Base-by-base conservation (phyloP, 2,329 filamentous ascomycete genomes). In the Calonectria pseudoreteaudii region DNA sequence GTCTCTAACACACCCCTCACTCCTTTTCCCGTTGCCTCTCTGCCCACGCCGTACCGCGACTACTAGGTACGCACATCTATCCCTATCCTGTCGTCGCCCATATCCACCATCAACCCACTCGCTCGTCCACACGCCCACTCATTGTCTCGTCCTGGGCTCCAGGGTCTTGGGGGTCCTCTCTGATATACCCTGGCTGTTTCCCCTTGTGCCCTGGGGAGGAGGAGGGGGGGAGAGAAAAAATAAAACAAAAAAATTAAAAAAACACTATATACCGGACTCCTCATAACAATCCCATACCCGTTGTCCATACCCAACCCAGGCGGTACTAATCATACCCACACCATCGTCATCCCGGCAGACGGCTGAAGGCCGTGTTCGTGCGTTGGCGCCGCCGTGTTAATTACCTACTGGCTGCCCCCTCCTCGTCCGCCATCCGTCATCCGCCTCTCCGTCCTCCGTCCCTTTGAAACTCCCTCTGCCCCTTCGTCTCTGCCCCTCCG, bases 401-500 rank as follows among this genome's bases (percentile, higher is more conserved):
- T 66, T 67, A 71, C 50, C 38, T 68, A 36, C 52, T 52, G 38
- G n/a, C 68, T 75, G 70, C 71, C 77, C 72, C 72, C 66, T 74
- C 74, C 66, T 74, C 75, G 69, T 73, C 78, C 76, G 70, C 78
- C 78, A 75, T 80, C 78, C 75, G 76, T 75, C 76, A 68, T 79
- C 78, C 78, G 75, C 75, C 77, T 70, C 79, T 77, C 73, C 72
- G 70, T 76, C 64, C 68, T 76, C 76, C 77, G 77, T 56, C 52
- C 62, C 77, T 77, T 60, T 79, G 76, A 72, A 75, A 53, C 65
- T 74, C 74, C 66, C 71, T 77, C 66, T 74, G 70, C 74, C 76
- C 76, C 65, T 79, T 79, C 80, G 74, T 78, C 79, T 75, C 79
- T 76, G 74, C 76, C 69, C 78, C 74, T 76, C 53, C 71, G 76